Conservation (phyloP, 441 rosid species). For the Populus hybrid region DNA sequence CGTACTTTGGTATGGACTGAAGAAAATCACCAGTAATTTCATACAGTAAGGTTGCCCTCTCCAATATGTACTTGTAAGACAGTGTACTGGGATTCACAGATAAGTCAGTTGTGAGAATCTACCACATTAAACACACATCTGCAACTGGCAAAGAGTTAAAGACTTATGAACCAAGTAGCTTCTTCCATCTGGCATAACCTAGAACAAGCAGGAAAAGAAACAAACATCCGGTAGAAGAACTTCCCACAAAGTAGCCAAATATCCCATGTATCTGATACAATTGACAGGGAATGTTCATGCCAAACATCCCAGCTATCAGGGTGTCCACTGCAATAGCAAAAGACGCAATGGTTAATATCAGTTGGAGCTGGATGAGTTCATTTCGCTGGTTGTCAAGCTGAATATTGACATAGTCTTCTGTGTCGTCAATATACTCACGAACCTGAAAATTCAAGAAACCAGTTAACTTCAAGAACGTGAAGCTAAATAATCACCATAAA, state of each 20-base stretch:
- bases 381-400: slow-evolving; percentile 91
- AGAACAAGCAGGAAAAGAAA: slow-evolving; percentile 66
- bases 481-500: neutral
- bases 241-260: slow-evolving; percentile 55
- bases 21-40: neutral
- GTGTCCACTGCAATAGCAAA: slow-evolving; percentile 78
- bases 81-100: neutral
- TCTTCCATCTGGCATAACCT: slow-evolving; percentile 96
- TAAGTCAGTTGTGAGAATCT: neutral
- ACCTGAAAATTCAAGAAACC: slow-evolving; percentile 41
- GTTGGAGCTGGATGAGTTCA: slow-evolving; percentile 88
- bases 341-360: slow-evolving; percentile 76
- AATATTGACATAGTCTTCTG: slow-evolving; percentile 93
- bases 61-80: neutral
- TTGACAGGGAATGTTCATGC: slow-evolving; percentile 82
- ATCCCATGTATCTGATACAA: slow-evolving; percentile 38
- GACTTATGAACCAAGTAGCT: slow-evolving; percentile 66
- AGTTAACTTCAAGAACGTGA: slow-evolving; percentile 8
- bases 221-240: slow-evolving; percentile 44
- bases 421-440: slow-evolving; percentile 92
- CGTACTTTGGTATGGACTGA: neutral
- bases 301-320: slow-evolving; percentile 66
- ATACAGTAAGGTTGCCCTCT: neutral
- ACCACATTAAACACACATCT: neutral
- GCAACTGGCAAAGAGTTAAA: neutral